Evolutionary conservation across 164 flowering plant species (phyloP).

Genomic region (Protea cynaroides): DNA sequence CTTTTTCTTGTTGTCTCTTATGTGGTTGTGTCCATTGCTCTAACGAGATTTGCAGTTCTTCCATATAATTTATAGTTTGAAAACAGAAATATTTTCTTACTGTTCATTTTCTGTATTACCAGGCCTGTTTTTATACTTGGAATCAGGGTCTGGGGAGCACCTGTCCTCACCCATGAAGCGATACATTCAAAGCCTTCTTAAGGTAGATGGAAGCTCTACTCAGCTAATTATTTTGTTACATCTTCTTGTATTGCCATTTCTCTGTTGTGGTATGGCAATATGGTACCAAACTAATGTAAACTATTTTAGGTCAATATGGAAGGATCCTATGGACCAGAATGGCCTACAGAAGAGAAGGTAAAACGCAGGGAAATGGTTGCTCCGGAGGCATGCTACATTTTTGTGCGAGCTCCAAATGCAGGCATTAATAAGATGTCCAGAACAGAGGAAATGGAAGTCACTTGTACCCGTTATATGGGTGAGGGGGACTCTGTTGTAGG

Average conservation of each 20-base stretch:
- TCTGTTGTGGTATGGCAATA: neutral
- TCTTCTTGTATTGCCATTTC: neutral
- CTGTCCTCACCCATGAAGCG: slow-evolving; percentile 53
- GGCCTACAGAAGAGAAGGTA: slow-evolving; percentile 76
- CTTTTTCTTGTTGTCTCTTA: neutral
- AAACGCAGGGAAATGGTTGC: slow-evolving; percentile 87
- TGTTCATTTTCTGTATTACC: slow-evolving; percentile 9
- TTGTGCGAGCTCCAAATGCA: slow-evolving; percentile 38
- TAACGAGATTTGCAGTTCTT: neutral
- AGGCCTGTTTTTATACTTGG: slow-evolving; percentile 61
- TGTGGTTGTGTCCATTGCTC: neutral
- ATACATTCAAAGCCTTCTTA: slow-evolving; percentile 64
- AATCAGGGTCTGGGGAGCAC: slow-evolving; percentile 63
- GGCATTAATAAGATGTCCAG: slow-evolving; percentile 13
- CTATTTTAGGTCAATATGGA: slow-evolving; percentile 80
- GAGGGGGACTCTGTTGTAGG: slow-evolving; percentile 48
- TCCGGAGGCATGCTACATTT: slow-evolving; percentile 76
- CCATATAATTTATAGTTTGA: neutral
- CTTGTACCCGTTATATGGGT: slow-evolving; percentile 10
- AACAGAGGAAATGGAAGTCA: slow-evolving; percentile 7
- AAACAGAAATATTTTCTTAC: neutral
- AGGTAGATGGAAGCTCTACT: slow-evolving; percentile 32
- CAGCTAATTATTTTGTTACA: neutral
- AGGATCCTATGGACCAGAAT: slow-evolving; percentile 64
- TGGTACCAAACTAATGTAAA: neutral